These are phyloP conservation scores for Ganoderma multipileum DNA, from an alignment of 1,284 basidiomycete species.

Conservation along the genomic window DNA sequence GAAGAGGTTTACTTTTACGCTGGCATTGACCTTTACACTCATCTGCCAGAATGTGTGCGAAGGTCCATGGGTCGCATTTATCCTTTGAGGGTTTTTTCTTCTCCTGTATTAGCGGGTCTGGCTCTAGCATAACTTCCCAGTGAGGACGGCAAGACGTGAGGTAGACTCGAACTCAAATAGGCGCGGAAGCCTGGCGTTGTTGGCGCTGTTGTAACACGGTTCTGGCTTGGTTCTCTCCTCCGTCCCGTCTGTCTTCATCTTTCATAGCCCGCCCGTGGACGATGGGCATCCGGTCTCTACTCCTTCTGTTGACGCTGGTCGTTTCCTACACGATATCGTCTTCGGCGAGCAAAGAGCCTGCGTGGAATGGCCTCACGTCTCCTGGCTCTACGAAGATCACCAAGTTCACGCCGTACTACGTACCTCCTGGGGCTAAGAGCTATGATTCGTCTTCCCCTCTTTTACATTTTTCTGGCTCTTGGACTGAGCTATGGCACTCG, in stretches of 20 bases:
- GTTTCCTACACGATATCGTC: constrained; percentile 24
- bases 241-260: neutral
- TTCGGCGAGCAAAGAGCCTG: constrained; percentile 43
- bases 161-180: neutral
- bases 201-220: neutral
- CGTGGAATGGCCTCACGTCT: constrained; percentile 72
- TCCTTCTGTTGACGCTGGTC: constrained; percentile 36
- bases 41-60: too few species aligned
- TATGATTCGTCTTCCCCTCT: constrained; percentile 72
- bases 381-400: constrained; percentile 54
- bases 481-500: constrained; percentile 60
- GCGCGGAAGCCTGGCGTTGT: neutral
- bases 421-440: constrained; percentile 72
- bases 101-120: too few species aligned
- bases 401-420: constrained; percentile 70
- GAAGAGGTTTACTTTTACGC: too few species aligned
- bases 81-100: too few species aligned
- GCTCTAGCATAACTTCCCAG: too few species aligned
- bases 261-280: constrained; percentile 9
- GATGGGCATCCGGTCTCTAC: constrained; percentile 35
- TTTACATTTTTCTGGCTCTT: constrained; percentile 64
- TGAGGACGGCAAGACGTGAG: too few species aligned
- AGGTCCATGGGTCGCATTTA: too few species aligned
- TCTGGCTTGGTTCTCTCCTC: constrained; percentile 3
- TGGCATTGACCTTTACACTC: too few species aligned